These are phyloP conservation scores for Alnus rubra DNA, from an alignment of 306 rosid genomes.

Conservation along the genomic window DNA sequence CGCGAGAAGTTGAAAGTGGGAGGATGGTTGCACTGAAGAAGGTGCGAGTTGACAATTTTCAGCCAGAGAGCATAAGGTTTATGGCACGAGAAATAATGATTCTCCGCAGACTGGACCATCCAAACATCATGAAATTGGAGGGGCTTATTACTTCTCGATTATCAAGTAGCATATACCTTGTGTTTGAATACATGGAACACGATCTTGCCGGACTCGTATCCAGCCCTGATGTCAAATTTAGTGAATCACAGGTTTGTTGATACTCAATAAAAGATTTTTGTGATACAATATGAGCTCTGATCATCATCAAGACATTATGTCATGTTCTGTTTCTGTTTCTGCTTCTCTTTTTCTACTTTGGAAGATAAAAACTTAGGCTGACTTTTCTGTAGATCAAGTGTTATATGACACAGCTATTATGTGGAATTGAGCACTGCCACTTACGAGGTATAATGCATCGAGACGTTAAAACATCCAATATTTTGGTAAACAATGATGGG, in stretches of 20 bases:
- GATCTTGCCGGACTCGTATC: conserved; percentile 97
- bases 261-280: background rate
- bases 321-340: background rate
- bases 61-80: conserved; percentile 89
- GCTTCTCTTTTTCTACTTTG: background rate
- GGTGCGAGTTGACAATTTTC: conserved; percentile 88
- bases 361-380: conserved; percentile 6
- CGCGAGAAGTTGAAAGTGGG: conserved; percentile 82
- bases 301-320: background rate
- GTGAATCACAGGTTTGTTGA: conserved; percentile 66
- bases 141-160: conserved; percentile 76
- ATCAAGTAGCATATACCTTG: conserved; percentile 89
- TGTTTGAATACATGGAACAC: conserved; percentile 98
- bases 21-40: conserved; percentile 87
- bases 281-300: background rate
- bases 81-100: conserved; percentile 95
- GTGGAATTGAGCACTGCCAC: conserved; percentile 98
- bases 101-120: conserved; percentile 91
- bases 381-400: conserved; percentile 67
- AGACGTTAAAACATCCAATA: conserved; percentile 88
- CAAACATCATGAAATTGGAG: conserved; percentile 91
- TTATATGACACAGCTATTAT: conserved; percentile 89
- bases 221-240: conserved; percentile 62
- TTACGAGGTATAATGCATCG: conserved; percentile 89
- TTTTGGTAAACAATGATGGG: conserved; percentile 86